Base-by-base conservation (phyloP, 2,329 filamentous ascomycete genomes). In the Fusarium piperis region DNA sequence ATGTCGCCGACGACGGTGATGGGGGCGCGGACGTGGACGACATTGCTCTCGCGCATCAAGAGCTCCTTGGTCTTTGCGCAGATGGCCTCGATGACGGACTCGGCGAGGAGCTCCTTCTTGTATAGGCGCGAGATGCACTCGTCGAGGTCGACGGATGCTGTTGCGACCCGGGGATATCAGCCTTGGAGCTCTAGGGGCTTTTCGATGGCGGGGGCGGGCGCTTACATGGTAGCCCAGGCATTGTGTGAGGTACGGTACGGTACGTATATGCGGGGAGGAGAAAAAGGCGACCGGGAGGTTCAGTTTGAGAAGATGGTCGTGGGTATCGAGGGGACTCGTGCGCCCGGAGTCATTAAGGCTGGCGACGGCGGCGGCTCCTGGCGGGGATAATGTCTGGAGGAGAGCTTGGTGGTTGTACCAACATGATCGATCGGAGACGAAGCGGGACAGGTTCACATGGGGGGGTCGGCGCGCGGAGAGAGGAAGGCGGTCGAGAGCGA, bases 1-100 rank as follows among this genome's bases (percentile, higher is more conserved):
- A 99, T 99, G 81, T 99, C 96, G 74, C 96, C 96, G 39, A 99
- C 96, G 11, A 99, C 96, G 16, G 96, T 99, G 65, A 99, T 94
- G 2, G 96, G 96, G 33, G 96, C 95, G 76, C 91, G 91, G 70
- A 99, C 97, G 82, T 99, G 96, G 67, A 99, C 96, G 70, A 99
- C 96, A 84, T 99, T 99, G 89, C 95, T 98, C 90, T 99, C 96
- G 80, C 97, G 95, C 96, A 99, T 99, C 76, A 99, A 89, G 76
- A 99, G 88, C 86, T 99, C 96, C 81, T 99, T 99, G 23, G 97
- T 96, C 83, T 99, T 99, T 82, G 96, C 95, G 85, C 96, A 99
- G 90, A 99, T 95, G 78, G 96, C 96, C 85, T 99, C 96, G 83
- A 99, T 95, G 74, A 99, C 95, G 44, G 95, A 97, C 84, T 99